Percentiles rank a stretch among this genome's conserved stretches.
phyloP scores from a whole-genome alignment of 345 rosid genomes.

The Rhodamnia rubescens region DNA sequence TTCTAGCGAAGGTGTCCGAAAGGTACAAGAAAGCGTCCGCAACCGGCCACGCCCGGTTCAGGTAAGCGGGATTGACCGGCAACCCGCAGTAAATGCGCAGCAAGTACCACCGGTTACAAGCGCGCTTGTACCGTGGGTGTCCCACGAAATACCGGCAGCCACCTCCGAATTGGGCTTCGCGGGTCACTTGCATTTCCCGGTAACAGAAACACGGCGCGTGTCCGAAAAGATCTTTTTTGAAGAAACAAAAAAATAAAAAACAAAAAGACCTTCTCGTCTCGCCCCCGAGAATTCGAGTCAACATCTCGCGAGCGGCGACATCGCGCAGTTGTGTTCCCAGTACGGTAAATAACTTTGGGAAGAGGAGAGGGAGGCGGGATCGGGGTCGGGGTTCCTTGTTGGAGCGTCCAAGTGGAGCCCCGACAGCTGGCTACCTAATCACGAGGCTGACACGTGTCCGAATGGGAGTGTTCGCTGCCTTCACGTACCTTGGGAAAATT shows the following conservation, averaged over 20 bases:
- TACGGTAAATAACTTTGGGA: not conserved
- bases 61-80: not conserved
- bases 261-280: not conserved
- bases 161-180: not conserved
- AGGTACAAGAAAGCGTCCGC: not conserved
- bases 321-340: not conserved
- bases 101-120: constrained; percentile 5
- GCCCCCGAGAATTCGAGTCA: not conserved
- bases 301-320: not conserved
- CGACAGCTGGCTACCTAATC: constrained; percentile 19
- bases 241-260: too few relatives aligned
- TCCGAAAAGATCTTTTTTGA: not conserved
- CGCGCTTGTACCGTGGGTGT: constrained; percentile 7
- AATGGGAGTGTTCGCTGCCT: constrained; percentile 39
- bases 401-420: constrained; percentile 5
- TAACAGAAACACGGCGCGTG: constrained; percentile 15
- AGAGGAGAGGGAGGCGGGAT: not conserved
- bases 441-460: constrained; percentile 34
- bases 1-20: not conserved
- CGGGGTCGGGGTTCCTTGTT: constrained; percentile 5
- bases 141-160: constrained; percentile 4
- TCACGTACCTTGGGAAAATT: constrained; percentile 14
- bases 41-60: not conserved
- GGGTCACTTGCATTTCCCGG: constrained; percentile 13
- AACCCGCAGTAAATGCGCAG: not conserved